Base-by-base conservation (phyloP, 2,329 filamentous ascomycete species). In the Sphaerulina vaccinii region DNA sequence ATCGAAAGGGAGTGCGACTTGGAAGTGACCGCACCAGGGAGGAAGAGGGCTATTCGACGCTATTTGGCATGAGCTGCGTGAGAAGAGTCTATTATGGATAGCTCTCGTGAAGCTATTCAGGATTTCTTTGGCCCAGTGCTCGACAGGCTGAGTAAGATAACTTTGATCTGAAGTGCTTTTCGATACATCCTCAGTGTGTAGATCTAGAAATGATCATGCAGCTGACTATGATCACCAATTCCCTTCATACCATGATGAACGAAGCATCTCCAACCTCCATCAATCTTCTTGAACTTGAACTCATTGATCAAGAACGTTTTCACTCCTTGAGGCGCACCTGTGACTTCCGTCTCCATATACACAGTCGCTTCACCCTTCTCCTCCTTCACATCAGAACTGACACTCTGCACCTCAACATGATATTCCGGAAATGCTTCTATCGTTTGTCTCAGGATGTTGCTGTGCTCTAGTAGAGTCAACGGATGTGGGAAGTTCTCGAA, bases 201-300 rank as follows among this genome's bases (percentile, higher is more conserved):
- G n/a, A n/a, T 29, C 27, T 29, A 50, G 8, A 35, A 51, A 18
- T 44, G 16, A 11, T 32, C 41, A 43, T 35, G 29, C 39, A 43
- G 22, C 39, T 27, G 39, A 40, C 36, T 44, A 22, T 49, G 45
- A 35, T 53, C 51, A 9, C 51, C 45, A 18, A 53, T 39, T 1
- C 52, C 52, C n/a, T 51, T 55, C 52, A 51, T 55, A 3, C 32
- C 52, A 49, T 49, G 48, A 52, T 55, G 52, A 15, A 42, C 19
- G 16, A 41, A 16, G 42, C 53, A 55, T 23, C 45, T 45, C 54
- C 50, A 51, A 2, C 29, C 46, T 4, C 45, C 46, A 8, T 53
- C 42, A 11, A 53, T 41, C 9, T 39, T 46, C 16, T 36, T 43
- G n/a, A 45, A 56, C 10, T 47, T 46, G 13, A 53, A 53, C 23